Conservation (phyloP, 495 filamentous ascomycete species). For the Massariosphaeria phaeospora region DNA sequence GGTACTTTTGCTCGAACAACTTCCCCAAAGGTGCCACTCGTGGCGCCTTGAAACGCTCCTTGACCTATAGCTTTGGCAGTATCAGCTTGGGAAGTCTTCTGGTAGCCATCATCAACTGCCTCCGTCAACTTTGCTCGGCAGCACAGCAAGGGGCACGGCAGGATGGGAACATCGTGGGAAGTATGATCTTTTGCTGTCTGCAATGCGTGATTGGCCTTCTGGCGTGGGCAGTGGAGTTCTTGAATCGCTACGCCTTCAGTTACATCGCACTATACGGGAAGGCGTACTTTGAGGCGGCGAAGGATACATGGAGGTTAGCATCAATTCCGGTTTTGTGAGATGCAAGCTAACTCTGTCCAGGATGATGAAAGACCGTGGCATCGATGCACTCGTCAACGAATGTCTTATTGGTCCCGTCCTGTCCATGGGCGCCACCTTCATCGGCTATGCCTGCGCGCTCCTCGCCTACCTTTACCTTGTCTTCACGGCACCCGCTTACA, state of each 20-base stretch:
- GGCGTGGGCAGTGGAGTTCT: slow-evolving; percentile 76
- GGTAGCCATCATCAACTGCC: slow-evolving; percentile 79
- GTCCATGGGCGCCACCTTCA: slow-evolving; percentile 79
- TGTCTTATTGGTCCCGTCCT: slow-evolving; percentile 86
- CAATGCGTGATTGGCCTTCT: slow-evolving; percentile 71
- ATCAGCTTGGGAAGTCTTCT: slow-evolving; percentile 81
- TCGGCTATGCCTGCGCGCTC: slow-evolving; percentile 75
- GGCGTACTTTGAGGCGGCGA: slow-evolving; percentile 74
- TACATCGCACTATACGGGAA: slow-evolving; percentile 92
- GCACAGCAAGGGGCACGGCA: slow-evolving; percentile 59
- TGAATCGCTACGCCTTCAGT: slow-evolving; percentile 83
- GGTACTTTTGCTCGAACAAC: slow-evolving; percentile 77
- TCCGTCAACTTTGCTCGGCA: slow-evolving; percentile 71
- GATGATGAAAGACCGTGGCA: slow-evolving; percentile 86
- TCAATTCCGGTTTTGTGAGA: background rate
- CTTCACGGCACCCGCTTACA: slow-evolving; percentile 74
- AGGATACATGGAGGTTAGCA: slow-evolving; percentile 70
- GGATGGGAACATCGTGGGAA: slow-evolving; percentile 64
- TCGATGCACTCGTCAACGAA: slow-evolving; percentile 85
- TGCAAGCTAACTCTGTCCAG: slow-evolving; percentile 23
- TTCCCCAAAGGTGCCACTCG: slow-evolving; percentile 72
- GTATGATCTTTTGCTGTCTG: slow-evolving; percentile 64
- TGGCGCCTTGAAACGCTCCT: slow-evolving; percentile 66
- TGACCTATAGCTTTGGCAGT: slow-evolving; percentile 87
- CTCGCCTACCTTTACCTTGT: slow-evolving; percentile 80